Evolutionary conservation across 108 stramenopile genomes (phyloP).

Genomic region (Pseudonitzschia delicatissima): DNA sequence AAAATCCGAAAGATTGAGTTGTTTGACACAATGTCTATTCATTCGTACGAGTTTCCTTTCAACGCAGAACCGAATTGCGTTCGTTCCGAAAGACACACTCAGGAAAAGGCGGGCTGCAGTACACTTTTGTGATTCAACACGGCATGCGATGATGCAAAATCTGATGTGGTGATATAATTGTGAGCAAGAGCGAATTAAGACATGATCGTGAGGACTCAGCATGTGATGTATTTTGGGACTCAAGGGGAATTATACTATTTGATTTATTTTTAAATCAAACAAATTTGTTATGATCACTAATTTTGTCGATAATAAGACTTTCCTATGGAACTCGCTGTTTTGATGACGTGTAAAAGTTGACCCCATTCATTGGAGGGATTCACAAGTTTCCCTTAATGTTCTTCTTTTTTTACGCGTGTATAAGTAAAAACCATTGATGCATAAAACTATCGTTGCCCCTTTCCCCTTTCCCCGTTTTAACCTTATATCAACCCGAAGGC

Average conservation of each 20-base stretch:
- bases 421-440: not conserved
- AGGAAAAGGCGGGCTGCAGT: not conserved
- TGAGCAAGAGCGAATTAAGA: conserved; percentile 2
- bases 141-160: conserved; percentile 10
- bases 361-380: not conserved
- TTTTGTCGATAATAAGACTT: not conserved
- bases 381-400: not conserved
- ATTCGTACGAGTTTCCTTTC: no score
- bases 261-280: not conserved
- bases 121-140: not conserved
- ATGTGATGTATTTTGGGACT: not conserved
- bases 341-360: conserved; percentile 1
- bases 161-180: conserved; percentile 2
- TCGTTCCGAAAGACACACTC: no score
- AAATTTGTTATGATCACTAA: no score
- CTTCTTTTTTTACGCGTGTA: not conserved
- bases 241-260: not conserved
- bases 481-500: no score
- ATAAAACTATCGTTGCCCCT: not conserved
- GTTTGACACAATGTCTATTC: no score
- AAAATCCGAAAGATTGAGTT: no score
- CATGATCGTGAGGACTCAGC: not conserved
- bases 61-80: no score
- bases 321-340: not conserved
- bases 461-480: not conserved